Percentiles rank a stretch among this genome's conserved stretches.
Evolutionary conservation across 2,329 filamentous ascomycete genomes (phyloP).

Genomic region (Emergomyces pasteurianus): DNA sequence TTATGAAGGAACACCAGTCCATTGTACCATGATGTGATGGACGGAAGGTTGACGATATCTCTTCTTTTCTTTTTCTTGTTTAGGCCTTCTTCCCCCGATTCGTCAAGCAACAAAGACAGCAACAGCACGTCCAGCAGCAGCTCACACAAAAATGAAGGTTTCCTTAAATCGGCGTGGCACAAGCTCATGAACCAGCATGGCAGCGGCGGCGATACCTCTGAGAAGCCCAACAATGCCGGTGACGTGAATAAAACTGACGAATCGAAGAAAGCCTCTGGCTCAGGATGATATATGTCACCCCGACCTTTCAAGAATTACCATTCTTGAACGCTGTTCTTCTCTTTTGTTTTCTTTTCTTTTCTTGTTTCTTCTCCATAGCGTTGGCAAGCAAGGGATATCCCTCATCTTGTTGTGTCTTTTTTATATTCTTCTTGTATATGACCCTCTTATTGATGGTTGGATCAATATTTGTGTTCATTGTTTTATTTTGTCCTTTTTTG

Average conservation of each 20-base stretch:
- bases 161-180: constrained; percentile 89
- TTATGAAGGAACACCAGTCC: background rate
- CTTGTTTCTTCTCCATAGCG: constrained; percentile 27
- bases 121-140: constrained; percentile 16
- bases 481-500: background rate
- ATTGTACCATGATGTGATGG: background rate
- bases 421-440: background rate
- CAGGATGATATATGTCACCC: constrained; percentile 18
- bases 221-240: constrained; percentile 11
- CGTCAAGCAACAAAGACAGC: constrained; percentile 2
- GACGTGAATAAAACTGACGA: constrained; percentile 17
- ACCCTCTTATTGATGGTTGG: background rate
- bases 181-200: constrained; percentile 63
- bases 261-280: constrained; percentile 30
- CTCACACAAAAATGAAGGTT: constrained; percentile 70
- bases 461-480: background rate
- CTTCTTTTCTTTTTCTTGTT: background rate
- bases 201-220: constrained; percentile 3
- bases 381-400: constrained; percentile 23
- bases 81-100: constrained; percentile 13
- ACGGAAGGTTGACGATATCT: background rate
- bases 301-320: background rate
- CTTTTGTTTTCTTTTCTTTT: background rate
- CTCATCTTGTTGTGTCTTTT: constrained; percentile 1
- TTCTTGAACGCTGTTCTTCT: too few relatives aligned